Evolutionary conservation across 2,329 filamentous ascomycete species (phyloP).

Genomic region (Verticillium albo-atrum): DNA sequence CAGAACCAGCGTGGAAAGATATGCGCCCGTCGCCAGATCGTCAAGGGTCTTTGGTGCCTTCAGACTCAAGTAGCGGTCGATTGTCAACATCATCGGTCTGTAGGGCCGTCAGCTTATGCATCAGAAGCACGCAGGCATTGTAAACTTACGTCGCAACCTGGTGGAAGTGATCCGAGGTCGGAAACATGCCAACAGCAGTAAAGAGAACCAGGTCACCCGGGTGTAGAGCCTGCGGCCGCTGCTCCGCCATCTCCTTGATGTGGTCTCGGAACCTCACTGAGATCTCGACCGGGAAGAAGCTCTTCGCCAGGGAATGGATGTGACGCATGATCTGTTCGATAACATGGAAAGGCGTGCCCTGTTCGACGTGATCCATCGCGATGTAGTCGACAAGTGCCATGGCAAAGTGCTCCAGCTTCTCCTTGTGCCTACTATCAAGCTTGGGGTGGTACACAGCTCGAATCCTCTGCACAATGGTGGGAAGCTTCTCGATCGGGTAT

Average conservation of each 20-base stretch:
- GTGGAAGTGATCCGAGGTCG: slow-evolving; percentile 96
- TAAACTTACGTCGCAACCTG: slow-evolving; percentile 57
- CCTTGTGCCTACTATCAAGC: slow-evolving; percentile 79
- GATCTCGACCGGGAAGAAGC: slow-evolving; percentile 70
- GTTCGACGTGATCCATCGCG: slow-evolving; percentile 15
- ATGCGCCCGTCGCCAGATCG: slow-evolving; percentile 71
- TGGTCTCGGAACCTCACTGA: slow-evolving; percentile 72
- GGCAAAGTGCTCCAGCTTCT: slow-evolving; percentile 67
- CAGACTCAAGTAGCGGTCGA: slow-evolving; percentile 78
- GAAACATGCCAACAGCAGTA: slow-evolving; percentile 79
- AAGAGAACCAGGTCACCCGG: slow-evolving; percentile 77
- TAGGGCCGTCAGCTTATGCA: not conserved
- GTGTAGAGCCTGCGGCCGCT: slow-evolving; percentile 47
- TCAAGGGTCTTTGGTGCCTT: slow-evolving; percentile 60
- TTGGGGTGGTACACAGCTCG: slow-evolving; percentile 90
- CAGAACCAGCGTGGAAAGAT: slow-evolving; percentile 71
- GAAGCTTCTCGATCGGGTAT: slow-evolving; percentile 61
- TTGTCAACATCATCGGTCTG: slow-evolving; percentile 86
- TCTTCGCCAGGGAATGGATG: slow-evolving; percentile 83
- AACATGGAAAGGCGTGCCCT: slow-evolving; percentile 54
- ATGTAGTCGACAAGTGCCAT: slow-evolving; percentile 61
- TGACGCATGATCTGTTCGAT: slow-evolving; percentile 83
- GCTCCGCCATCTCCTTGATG: slow-evolving; percentile 50
- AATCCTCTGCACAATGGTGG: slow-evolving; percentile 81
- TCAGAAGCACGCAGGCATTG: not conserved